Conservation (phyloP, 768 basidiomycete species). For the Trametes villosa region DNA sequence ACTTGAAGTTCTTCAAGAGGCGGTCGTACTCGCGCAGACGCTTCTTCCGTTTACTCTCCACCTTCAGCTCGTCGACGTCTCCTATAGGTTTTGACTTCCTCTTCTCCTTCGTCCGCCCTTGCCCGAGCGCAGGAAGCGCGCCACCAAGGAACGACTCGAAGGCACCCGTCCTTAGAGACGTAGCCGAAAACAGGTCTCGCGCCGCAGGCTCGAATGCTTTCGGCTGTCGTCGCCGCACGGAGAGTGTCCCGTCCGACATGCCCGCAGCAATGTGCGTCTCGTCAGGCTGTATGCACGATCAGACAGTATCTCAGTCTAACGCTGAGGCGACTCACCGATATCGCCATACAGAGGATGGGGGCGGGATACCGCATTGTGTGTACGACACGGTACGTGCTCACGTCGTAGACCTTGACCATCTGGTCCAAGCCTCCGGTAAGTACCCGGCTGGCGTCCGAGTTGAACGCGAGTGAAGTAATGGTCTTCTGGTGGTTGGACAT, state of each 20-base stretch:
- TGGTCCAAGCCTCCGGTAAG: constrained; percentile 93
- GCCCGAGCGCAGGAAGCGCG: constrained; percentile 57
- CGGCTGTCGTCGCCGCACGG: constrained; percentile 86
- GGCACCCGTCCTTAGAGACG: constrained; percentile 54
- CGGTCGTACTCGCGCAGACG: constrained; percentile 87
- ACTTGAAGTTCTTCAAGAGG: constrained; percentile 89
- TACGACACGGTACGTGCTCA: constrained; percentile 90
- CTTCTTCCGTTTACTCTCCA: constrained; percentile 72
- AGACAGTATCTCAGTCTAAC: background rate
- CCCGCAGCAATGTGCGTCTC: constrained; percentile 96
- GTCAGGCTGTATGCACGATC: constrained; percentile 66
- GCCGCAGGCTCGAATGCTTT: constrained; percentile 63
- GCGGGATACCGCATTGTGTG: constrained; percentile 99
- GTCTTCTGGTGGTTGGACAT: constrained; percentile 99
- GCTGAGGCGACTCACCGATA: constrained; percentile 69
- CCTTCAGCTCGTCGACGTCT: constrained; percentile 75
- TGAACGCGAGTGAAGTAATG: constrained; percentile 86
- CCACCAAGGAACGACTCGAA: constrained; percentile 72
- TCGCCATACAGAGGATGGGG: constrained; percentile 84
- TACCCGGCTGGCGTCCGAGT: constrained; percentile 73
- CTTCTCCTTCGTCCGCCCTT: constrained; percentile 55
- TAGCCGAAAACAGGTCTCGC: constrained; percentile 39
- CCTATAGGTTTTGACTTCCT: constrained; percentile 53
- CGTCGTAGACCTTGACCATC: constrained; percentile 98
- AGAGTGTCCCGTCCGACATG: constrained; percentile 98